These are phyloP conservation scores for Botrytis paeoniae DNA, from an alignment of 2,329 filamentous ascomycete genomes.

Conservation along the genomic window DNA sequence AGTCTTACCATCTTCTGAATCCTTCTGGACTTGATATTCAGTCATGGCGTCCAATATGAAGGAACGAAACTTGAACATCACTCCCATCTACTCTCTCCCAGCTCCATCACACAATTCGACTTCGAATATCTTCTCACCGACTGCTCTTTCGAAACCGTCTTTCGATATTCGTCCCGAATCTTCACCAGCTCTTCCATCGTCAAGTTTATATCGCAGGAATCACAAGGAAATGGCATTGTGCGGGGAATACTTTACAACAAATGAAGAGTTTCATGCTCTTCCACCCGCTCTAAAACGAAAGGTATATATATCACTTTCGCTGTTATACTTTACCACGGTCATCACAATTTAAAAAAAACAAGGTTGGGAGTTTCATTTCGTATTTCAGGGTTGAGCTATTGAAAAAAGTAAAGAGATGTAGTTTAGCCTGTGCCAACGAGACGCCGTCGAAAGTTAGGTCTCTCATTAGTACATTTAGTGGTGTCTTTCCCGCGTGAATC, in stretches of 20 bases:
- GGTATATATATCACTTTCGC: conserved; percentile 41
- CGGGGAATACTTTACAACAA: conserved; percentile 34
- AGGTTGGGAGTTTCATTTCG: conserved; percentile 5
- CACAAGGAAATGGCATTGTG: conserved; percentile 35
- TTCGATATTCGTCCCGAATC: conserved; percentile 32
- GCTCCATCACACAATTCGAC: conserved; percentile 24
- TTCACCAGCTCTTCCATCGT: conserved; percentile 24
- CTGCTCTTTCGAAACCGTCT: conserved; percentile 31
- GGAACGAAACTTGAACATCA: conserved; percentile 9
- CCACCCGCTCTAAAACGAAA: conserved; percentile 51
- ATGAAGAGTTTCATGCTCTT: conserved; percentile 50
- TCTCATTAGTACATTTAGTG: conserved; percentile 11
- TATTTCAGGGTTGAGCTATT: conserved; percentile 4
- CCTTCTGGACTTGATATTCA: conserved; percentile 9
- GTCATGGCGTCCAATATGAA: conserved; percentile 17
- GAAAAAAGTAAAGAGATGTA: conserved; percentile 9
- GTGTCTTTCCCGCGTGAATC: neutral
- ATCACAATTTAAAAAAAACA: conserved; percentile 12
- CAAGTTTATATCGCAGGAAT: conserved; percentile 33
- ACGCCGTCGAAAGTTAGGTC: conserved; percentile 9
- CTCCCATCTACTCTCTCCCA: conserved; percentile 25
- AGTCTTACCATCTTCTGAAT: conserved; percentile 12
- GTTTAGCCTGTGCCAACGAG: conserved; percentile 9
- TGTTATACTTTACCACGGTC: conserved; percentile 2
- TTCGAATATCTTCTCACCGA: conserved; percentile 26